phyloP scores from a whole-genome alignment of 1,139 yeast genomes.

The Scheffersomyces insectosa region DNA sequence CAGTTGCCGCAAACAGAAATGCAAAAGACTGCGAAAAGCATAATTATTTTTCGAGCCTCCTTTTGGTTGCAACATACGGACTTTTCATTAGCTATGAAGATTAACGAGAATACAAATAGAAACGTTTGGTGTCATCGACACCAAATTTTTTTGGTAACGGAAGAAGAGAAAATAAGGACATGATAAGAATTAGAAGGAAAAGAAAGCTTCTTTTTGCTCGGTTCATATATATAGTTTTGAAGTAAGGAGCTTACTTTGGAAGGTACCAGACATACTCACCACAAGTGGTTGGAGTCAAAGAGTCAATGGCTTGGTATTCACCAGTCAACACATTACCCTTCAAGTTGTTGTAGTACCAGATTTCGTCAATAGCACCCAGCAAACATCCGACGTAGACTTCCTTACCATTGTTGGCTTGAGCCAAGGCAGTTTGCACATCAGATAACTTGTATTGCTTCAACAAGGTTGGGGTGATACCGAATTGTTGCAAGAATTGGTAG shows the following conservation, averaged over 20 bases:
- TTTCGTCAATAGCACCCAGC: constrained; percentile 34
- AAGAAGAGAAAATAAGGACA: not conserved
- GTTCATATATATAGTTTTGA: not conserved
- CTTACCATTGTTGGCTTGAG: constrained; percentile 27
- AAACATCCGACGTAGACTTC: constrained; percentile 38
- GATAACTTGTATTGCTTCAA: constrained; percentile 26
- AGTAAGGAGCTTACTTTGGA: constrained; percentile 21
- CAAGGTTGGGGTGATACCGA: constrained; percentile 37
- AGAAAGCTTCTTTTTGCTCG: too few relatives aligned
- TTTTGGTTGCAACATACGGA: not conserved
- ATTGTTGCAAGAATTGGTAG: constrained; percentile 30
- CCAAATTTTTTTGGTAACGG: not conserved
- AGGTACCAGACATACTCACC: constrained; percentile 33
- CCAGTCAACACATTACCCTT: constrained; percentile 40
- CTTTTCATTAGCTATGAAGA: not conserved
- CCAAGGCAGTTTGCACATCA: constrained; percentile 36
- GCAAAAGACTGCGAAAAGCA: too few relatives aligned
- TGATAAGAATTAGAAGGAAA: too few relatives aligned
- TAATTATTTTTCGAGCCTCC: too few relatives aligned
- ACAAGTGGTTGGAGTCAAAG: constrained; percentile 25
- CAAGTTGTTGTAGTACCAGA: constrained; percentile 41
- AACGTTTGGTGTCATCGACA: not conserved
- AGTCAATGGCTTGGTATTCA: constrained; percentile 30
- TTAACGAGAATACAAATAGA: not conserved
- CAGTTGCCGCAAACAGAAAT: too few relatives aligned